These are phyloP conservation scores for Sugiyamaella grinbergsii DNA, from an alignment of 1,139 yeast genomes.

Conservation along the genomic window DNA sequence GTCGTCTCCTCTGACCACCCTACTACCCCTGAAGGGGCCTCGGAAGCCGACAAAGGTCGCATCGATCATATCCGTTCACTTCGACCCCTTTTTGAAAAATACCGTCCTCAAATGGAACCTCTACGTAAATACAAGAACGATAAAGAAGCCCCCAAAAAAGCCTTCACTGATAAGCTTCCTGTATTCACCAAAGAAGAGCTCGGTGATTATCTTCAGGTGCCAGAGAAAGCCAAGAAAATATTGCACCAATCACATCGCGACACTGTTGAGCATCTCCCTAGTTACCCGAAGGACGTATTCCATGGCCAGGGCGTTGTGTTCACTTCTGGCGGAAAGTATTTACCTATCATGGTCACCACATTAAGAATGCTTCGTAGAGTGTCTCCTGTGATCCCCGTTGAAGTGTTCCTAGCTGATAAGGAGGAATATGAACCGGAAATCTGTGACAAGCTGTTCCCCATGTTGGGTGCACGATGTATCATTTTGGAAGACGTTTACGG, in stretches of 20 bases:
- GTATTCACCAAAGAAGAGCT: constrained; percentile 49
- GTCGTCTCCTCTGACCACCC: neutral
- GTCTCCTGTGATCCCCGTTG: constrained; percentile 72
- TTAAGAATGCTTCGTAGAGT: constrained; percentile 63
- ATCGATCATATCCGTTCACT: constrained; percentile 16
- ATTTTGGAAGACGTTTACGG: constrained; percentile 22
- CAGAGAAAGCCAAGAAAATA: constrained; percentile 49
- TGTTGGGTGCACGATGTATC: constrained; percentile 55
- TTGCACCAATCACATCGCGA: constrained; percentile 56
- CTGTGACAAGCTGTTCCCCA: constrained; percentile 66
- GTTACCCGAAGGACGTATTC: constrained; percentile 40
- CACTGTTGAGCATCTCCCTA: constrained; percentile 53
- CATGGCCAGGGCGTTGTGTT: constrained; percentile 74
- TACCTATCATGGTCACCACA: constrained; percentile 69
- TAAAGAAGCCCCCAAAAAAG: constrained; percentile 28
- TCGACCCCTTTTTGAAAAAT: constrained; percentile 21
- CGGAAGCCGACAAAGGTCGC: constrained; percentile 19
- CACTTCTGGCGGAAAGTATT: constrained; percentile 80
- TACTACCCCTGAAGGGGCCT: neutral
- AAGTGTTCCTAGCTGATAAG: constrained; percentile 68
- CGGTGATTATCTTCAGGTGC: constrained; percentile 55
- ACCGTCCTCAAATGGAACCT: constrained; percentile 19
- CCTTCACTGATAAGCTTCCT: constrained; percentile 31
- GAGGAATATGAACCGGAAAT: constrained; percentile 70
- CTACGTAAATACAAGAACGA: constrained; percentile 33